phyloP scores from a whole-genome alignment of 768 basidiomycete genomes.

The Rhodocollybia butyracea region DNA sequence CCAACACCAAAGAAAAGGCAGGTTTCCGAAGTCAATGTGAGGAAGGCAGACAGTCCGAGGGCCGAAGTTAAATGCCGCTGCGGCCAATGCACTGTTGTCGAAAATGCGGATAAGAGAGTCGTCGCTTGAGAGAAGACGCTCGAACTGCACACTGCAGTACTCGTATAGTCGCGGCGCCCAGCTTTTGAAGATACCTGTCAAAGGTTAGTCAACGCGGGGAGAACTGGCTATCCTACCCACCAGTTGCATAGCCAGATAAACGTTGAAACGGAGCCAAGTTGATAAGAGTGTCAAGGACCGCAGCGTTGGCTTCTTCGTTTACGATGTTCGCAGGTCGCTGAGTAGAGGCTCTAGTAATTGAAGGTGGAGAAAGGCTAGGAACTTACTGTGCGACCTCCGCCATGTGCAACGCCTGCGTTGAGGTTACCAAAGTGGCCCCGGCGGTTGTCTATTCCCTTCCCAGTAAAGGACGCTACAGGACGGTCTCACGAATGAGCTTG shows the following conservation, averaged over 20 bases:
- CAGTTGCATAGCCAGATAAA: background rate
- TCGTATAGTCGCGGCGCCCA: background rate
- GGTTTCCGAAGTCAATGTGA: slow-evolving; percentile 11
- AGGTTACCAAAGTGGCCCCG: background rate
- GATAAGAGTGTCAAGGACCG: background rate
- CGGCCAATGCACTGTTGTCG: background rate
- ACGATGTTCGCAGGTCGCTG: background rate
- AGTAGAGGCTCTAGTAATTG: background rate
- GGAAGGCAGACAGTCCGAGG: background rate
- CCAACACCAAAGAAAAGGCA: slow-evolving; percentile 10
- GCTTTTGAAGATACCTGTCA: background rate
- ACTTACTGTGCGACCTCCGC: background rate
- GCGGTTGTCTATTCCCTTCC: background rate
- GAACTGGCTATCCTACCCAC: background rate
- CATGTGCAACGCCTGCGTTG: background rate
- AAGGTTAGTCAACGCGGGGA: background rate
- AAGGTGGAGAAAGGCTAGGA: background rate
- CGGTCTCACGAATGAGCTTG: background rate
- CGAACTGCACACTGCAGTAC: background rate
- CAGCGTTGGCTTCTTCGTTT: background rate
- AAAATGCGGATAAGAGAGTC: background rate
- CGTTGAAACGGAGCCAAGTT: background rate
- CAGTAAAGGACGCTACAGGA: background rate
- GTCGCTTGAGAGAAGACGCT: background rate
- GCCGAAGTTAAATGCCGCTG: background rate